A percentile compares a stretch with the other conserved stretches of the same genome.
These are phyloP conservation scores for Porcisia hertigi DNA, from an alignment of 208 protist genomes.

Conservation along the genomic window DNA sequence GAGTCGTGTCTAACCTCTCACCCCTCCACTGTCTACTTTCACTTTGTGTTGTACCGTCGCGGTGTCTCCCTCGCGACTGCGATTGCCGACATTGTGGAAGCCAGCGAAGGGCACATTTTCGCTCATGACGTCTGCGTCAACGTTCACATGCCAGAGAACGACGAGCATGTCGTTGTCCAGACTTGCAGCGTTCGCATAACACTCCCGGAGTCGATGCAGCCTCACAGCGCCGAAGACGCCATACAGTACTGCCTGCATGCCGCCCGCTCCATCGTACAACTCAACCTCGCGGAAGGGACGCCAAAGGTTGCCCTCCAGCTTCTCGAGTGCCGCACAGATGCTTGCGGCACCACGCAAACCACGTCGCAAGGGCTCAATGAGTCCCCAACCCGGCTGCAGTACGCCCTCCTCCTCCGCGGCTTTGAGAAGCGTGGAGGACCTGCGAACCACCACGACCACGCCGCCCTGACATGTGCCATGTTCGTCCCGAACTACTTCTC, in stretches of 20 bases:
- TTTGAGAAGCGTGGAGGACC: slow-evolving; percentile 35
- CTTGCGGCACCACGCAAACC: slow-evolving; percentile 11
- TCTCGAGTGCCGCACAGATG: slow-evolving; percentile 20
- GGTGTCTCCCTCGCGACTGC: slow-evolving; percentile 39
- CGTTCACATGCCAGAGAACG: slow-evolving; percentile 19
- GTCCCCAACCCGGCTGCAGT: slow-evolving; percentile 47
- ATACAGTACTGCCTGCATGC: slow-evolving; percentile 37
- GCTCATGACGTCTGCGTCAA: slow-evolving; percentile 10
- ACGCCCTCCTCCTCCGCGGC: slow-evolving; percentile 69
- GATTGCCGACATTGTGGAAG: slow-evolving; percentile 33
- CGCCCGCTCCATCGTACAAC: slow-evolving; percentile 20
- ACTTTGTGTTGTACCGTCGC: slow-evolving; percentile 72
- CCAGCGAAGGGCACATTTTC: slow-evolving; percentile 29
- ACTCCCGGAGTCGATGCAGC: slow-evolving; percentile 8
- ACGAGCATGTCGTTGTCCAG: slow-evolving; percentile 54
- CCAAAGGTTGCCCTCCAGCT: slow-evolving; percentile 25
- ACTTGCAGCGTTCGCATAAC: slow-evolving; percentile 44
- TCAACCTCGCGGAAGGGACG: slow-evolving; percentile 17
- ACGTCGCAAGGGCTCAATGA: slow-evolving; percentile 1
- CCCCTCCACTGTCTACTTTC: slow-evolving; percentile 36
- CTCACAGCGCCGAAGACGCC: slow-evolving; percentile 10
- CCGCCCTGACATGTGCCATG: slow-evolving; percentile 25
- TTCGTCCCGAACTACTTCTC: slow-evolving; percentile 77
- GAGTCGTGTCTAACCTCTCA: slow-evolving; percentile 9
- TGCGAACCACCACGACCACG: slow-evolving; percentile 36